Base-by-base conservation (phyloP, 441 rosid species). In the Kokia cookei region DNA sequence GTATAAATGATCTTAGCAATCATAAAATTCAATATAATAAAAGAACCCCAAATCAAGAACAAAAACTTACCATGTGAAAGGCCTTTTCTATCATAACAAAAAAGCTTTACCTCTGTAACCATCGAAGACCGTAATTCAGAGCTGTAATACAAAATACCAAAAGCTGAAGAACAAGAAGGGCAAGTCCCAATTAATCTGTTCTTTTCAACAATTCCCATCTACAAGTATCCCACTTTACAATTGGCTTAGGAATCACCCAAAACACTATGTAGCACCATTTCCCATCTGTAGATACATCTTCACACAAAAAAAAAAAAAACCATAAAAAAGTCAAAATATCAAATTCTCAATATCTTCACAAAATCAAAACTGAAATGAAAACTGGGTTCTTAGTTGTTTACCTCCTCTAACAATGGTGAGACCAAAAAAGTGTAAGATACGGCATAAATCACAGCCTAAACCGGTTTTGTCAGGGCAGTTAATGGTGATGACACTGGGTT, bases 401-500 rank as follows among this genome's bases (percentile, higher is more conserved):
- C 37, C 37, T 5, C 37, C 37, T 5, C 37, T 32, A 32, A 32
- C 37, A 32, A 32, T 32, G 37, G 80, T 87, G 74, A 91, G 85
- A 50, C 98, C 97, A 81, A 94, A 92, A 87, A 88, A 89, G 82
- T 92, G 97, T 29, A 94, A 77, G 86, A 94, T 86, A 73, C 97
- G 97, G 69, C 97, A 92, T 63, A 94, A 79, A 77, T 94, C 98
- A 73, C 95, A 90, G 77, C 97, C 98, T 4, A 94, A 76, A 5
- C 97, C 97, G 62, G 98, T 92, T 83, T 94, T 92, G 83, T 32
- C 37, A 32, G 37, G 37, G 37, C 37, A 32, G 37, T 32, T 32
- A 32, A 32, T 32, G 37, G 37, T 32, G 37, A 32, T 32, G 37
- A 32, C 37, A 32, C 7, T 32, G 37, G 37, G 37, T 32, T 32